Conservation (phyloP, 1,284 basidiomycete species). For the Tilletia walkeri region DNA sequence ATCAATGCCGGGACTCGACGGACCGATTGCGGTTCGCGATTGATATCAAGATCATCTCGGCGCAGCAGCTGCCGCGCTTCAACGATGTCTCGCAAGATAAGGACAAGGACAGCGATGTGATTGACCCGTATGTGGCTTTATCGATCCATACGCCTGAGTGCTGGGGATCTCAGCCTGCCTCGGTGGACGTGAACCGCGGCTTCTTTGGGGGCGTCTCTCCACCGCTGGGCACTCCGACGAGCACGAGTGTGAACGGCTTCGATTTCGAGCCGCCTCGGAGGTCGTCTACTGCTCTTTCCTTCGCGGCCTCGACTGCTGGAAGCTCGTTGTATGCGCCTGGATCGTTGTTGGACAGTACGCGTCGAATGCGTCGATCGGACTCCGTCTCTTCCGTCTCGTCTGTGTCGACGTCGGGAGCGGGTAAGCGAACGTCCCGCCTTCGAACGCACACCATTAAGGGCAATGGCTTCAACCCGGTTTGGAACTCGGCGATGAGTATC, state of each 20-base stretch:
- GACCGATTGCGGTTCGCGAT: conserved; percentile 34
- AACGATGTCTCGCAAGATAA: conserved; percentile 28
- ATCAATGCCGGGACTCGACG: conserved; percentile 34
- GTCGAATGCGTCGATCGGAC: conserved; percentile 11
- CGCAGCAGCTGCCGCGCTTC: conserved; percentile 76
- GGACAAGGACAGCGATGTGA: conserved; percentile 38
- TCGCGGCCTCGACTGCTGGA: conserved; percentile 19
- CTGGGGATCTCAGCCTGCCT: conserved; percentile 38
- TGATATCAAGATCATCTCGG: conserved; percentile 69
- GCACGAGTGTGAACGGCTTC: background rate
- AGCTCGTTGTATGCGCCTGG: conserved; percentile 1
- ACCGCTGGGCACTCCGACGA: conserved; percentile 3
- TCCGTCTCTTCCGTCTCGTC: background rate
- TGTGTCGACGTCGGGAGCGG: background rate
- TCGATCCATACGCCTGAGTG: conserved; percentile 34
- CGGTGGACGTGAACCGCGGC: background rate
- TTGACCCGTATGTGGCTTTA: conserved; percentile 44
- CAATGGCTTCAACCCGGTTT: conserved; percentile 51
- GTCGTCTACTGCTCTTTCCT: conserved; percentile 3
- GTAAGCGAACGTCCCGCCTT: conserved; percentile 18
- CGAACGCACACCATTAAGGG: conserved; percentile 36
- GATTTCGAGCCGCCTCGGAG: conserved; percentile 5
- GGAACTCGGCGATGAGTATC: conserved; percentile 39
- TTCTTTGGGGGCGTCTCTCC: conserved; percentile 1
- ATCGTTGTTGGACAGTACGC: background rate